Base-by-base conservation (phyloP, 176 grass and related monocot genomes). In the Pontederia crassipes region DNA sequence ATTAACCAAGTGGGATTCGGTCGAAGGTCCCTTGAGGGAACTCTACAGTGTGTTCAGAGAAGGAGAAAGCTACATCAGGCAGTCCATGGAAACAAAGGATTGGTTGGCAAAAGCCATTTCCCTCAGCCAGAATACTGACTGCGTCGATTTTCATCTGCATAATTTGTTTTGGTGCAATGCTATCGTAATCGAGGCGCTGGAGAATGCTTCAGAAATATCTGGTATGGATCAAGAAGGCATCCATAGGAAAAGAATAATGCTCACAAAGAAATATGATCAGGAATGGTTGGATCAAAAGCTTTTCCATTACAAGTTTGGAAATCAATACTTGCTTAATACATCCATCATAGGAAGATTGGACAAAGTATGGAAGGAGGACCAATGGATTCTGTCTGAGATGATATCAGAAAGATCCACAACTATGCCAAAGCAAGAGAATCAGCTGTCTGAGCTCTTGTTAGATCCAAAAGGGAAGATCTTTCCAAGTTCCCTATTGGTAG, bases 351-450 rank as follows among this genome's bases (percentile, higher is more conserved):
- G 69, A 8, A 73, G 80, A 73, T 78, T 87, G 69, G 78, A 87
- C 51, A 51, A 63, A 11, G 83, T 78, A 29, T 90, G 83, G 83
- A 96, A 84, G 67, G 91, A 90, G 81, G 91, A 96, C 75, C 81
- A 65, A 53, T 90, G 91, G 91, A n/a, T 82, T 49, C 62, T 96
- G 1, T 85, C 86, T 17, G 78, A 90, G 26, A 48, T 71, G 66
- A 70, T 87, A 74, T 83, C 81, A 47, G 81, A 82, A 14, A 82
- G 47, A 49, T 60, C 16, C 53, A 46, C 81, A 53, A 55, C 77
- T 1, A 81, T 89, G n/a, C 75, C 78, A 2, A 90, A 74, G 64
- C 69, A 59, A 50, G 75, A 96, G 62, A 72, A 67, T 4, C 77
- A 72, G 46, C 66, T 96, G 2, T 78, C 78, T 1, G 91, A 96